Evolutionary conservation across 1,284 basidiomycete species (phyloP).

Genomic region (Ceratorhiza oryzae-sativae): DNA sequence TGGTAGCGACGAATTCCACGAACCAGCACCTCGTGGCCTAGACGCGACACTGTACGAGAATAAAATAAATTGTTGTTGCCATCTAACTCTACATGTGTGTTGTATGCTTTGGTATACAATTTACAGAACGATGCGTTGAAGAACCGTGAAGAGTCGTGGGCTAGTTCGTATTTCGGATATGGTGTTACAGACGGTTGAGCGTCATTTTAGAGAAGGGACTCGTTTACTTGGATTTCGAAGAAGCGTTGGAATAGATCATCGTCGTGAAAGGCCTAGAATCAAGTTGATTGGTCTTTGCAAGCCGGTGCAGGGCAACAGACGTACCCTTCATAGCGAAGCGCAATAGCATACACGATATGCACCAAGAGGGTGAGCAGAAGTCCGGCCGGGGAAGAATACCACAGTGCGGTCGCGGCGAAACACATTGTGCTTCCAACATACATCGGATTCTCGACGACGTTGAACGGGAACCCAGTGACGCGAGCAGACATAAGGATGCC

Average conservation of each 20-base stretch:
- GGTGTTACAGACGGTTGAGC: conserved; percentile 36
- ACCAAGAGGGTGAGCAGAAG: conserved; percentile 78
- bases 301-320: not conserved
- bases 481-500: conserved; percentile 95
- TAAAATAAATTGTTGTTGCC: conserved; percentile 23
- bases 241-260: conserved; percentile 74
- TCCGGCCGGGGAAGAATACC: conserved; percentile 85
- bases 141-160: conserved; percentile 35
- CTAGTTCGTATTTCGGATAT: not conserved
- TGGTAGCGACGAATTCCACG: not conserved
- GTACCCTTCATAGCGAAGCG: conserved; percentile 86
- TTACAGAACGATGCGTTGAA: conserved; percentile 34
- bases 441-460: conserved; percentile 93
- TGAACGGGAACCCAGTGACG: conserved; percentile 93
- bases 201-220: not conserved
- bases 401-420: conserved; percentile 83
- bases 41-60: not conserved
- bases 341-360: conserved; percentile 82
- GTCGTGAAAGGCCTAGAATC: conserved; percentile 73
- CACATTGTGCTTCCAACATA: conserved; percentile 91
- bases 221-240: conserved; percentile 47
- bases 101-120: conserved; percentile 17
- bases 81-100: conserved; percentile 36
- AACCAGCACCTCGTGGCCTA: not conserved
- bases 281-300: conserved; percentile 32